Evolutionary conservation across 1,284 basidiomycete genomes (phyloP), one percentile per base, ranked within the genome.

Genomic region (Termitomyces sp.): DNA sequence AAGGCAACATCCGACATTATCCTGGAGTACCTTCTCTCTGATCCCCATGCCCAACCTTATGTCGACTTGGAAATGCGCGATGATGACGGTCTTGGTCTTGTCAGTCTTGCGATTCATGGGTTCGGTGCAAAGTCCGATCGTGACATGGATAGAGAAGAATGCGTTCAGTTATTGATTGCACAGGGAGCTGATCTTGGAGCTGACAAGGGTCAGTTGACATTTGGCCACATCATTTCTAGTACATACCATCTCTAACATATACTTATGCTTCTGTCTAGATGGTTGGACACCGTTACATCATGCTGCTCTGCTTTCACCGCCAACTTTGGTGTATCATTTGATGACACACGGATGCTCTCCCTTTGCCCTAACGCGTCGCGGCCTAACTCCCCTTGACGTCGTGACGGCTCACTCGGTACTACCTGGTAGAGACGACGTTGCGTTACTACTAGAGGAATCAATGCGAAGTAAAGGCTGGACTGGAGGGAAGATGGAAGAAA

Each of bases 201-300:
- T 26, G 92, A 94, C 67, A 74, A 83, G 62, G 78, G 88, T 87
- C 62, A 50, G 78, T 72, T 41, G 30, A 38, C 44, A 52, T 51
- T 66, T 68, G 14, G 39, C 34, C 46, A 46, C 48, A 44, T 41
- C 24, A 14, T 34, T 5, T 43, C 21, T 7, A 8, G 11, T 26
- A n/a, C n/a, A n/a, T n/a, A 5, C 26, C 24, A 49, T 43, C 40
- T 48, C 41, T 31, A 34, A 44, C 50, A 46, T 30, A 54, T 44
- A n/a, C n/a, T n/a, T n/a, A 49, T 41, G 47, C 52, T 31, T 39
- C 24, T 34, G 48, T 49, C 52, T 63, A 93, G 91, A 81, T 54
- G 94, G 95, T 38, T 98, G 95, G 95, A 94, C 92, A 3, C 86
- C 95, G 1, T 75, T 99, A n/a, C 96, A 97, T 66, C 90, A 96